Evolutionary conservation across 768 basidiomycete species (phyloP).

Genomic region (Hydnomerulius pinastri): DNA sequence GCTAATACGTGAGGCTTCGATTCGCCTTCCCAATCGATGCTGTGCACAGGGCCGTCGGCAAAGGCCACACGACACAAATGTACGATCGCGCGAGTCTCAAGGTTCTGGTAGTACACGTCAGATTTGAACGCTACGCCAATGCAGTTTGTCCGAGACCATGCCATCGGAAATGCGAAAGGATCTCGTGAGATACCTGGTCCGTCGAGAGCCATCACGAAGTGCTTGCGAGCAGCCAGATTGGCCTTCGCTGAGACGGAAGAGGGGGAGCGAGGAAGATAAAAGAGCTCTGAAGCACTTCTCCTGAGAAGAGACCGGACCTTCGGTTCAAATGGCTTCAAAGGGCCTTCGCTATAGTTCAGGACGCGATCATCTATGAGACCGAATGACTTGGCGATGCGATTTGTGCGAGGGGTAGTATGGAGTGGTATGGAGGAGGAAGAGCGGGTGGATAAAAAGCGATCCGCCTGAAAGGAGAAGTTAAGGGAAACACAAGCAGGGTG

Average conservation of each 20-base stretch:
- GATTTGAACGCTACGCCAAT: constrained; percentile 64
- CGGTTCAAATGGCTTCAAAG: constrained; percentile 34
- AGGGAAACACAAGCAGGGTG: constrained; percentile 1
- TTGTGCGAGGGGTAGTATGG: constrained; percentile 65
- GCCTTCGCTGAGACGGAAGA: constrained; percentile 55
- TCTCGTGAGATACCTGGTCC: constrained; percentile 61
- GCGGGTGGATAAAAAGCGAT: constrained; percentile 60
- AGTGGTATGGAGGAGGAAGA: constrained; percentile 55
- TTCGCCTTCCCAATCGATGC: constrained; percentile 53
- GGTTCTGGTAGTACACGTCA: constrained; percentile 64
- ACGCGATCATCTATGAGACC: constrained; percentile 59
- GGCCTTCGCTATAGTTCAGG: constrained; percentile 50
- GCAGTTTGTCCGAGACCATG: constrained; percentile 59
- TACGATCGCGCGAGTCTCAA: constrained; percentile 53
- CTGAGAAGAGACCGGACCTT: constrained; percentile 52
- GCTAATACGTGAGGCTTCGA: constrained; percentile 46
- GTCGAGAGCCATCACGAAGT: constrained; percentile 62
- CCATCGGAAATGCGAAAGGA: constrained; percentile 56
- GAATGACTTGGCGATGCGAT: constrained; percentile 62
- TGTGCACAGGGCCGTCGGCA: constrained; percentile 40
- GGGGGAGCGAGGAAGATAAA: constrained; percentile 32
- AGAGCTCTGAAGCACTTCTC: constrained; percentile 53
- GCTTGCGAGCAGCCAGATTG: constrained; percentile 53
- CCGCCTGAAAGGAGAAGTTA: constrained; percentile 41
- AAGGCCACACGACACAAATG: constrained; percentile 47